phyloP scores from a whole-genome alignment of 2,329 filamentous ascomycete species.

The Ophiostoma populinum region DNA sequence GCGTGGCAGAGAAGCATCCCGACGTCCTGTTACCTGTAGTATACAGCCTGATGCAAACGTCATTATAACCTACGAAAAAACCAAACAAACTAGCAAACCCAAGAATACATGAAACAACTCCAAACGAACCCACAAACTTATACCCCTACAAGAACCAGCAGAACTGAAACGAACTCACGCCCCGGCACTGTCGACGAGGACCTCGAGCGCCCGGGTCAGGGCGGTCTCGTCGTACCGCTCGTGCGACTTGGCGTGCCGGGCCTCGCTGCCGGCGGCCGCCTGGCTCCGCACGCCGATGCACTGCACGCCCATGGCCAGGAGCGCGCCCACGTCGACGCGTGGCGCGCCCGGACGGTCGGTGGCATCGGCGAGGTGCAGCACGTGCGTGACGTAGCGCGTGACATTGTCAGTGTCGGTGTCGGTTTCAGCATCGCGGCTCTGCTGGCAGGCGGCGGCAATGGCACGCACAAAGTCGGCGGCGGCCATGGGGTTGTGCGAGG shows the following conservation, averaged over 20 bases:
- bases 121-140: too few relatives aligned
- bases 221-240: slow-evolving; percentile 6
- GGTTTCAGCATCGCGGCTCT: too few relatives aligned
- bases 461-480: slow-evolving; percentile 71
- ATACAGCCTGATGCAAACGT: too few relatives aligned
- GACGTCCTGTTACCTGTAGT: too few relatives aligned
- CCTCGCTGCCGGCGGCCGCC: slow-evolving; percentile 31
- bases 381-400: slow-evolving; percentile 63
- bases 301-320: slow-evolving; percentile 55
- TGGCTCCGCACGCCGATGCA: slow-evolving; percentile 49
- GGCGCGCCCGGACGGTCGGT: not conserved
- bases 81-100: too few relatives aligned
- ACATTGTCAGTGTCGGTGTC: too few relatives aligned
- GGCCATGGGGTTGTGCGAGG: slow-evolving; percentile 43
- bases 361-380: slow-evolving; percentile 57
- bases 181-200: slow-evolving; percentile 2
- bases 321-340: slow-evolving; percentile 24
- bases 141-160: too few relatives aligned
- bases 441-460: slow-evolving; percentile 55
- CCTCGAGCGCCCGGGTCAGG: slow-evolving; percentile 1
- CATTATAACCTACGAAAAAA: too few relatives aligned
- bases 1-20: too few relatives aligned
- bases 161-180: too few relatives aligned
- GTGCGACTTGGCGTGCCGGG: not conserved
- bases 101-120: too few relatives aligned